Evolutionary conservation across 306 rosid species (phyloP), one percentile per base, ranked within the genome.

Genomic region (Leucaena leucocephala): DNA sequence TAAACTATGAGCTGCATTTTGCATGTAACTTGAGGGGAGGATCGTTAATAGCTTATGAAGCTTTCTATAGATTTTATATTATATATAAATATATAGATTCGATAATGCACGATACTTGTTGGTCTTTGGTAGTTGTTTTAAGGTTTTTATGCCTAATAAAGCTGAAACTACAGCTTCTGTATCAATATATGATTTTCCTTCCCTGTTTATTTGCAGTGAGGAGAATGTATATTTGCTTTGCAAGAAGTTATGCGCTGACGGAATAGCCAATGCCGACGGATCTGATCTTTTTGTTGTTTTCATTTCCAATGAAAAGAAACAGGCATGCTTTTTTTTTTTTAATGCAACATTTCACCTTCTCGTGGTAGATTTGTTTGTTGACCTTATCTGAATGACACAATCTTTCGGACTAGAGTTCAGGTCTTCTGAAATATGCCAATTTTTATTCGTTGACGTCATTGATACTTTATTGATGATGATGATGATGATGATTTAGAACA

Each of bases 191-290:
- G 55, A 35, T 45, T 68, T 44, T 50, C 48, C 16, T 11, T 48
- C 19, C n/a, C 0, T 34, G 6, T 78, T 64, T 73, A 36, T 76
- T 70, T 85, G 81, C 48, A 92, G 97, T 65, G 98, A 94, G 91
- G 98, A 92, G 92, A 94, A 94, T 72, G 97, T 85, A 15, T 88
- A 84, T 74, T 83, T 88, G 62, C 92, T 92, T 58, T 89, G 97
- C 91, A 90, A 94, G 88, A 88, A 92, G 74, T 71, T 94, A 77
- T 77, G 87, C 74, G 35, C 48, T 68, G 82, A 78, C 76, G 93
- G 93, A 80, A 64, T 86, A 63, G 89, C 93, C n/a, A 88, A 87
- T 71, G 82, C 88, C 0, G 83, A 75, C 2, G 88, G 86, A 59
- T 86, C 96, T 69, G 89, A 94, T 88, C 88, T 90, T 83, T 92